Conservation (phyloP, 305 asterid genomes). For the Euphrasia arctica region DNA sequence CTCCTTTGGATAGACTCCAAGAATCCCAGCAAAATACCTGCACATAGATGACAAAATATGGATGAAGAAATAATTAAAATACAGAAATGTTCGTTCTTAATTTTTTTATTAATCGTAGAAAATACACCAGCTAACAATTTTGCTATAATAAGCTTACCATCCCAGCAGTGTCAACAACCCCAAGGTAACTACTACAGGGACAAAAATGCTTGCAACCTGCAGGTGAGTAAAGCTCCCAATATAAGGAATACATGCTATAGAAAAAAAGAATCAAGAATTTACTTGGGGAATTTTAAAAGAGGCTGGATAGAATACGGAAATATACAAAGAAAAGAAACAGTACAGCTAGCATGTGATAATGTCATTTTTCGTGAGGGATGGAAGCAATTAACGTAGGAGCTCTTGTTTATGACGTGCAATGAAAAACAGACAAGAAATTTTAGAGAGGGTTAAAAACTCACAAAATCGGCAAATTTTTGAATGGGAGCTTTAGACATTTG, state of each 20-base stretch:
- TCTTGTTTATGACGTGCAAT: slow-evolving; percentile 8
- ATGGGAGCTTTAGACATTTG: slow-evolving; percentile 99
- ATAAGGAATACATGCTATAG: slow-evolving; percentile 28
- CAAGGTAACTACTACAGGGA: slow-evolving; percentile 73
- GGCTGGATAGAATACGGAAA: slow-evolving; percentile 16
- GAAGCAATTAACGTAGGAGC: background rate
- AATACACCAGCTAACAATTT: slow-evolving; percentile 8
- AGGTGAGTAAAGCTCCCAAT: slow-evolving; percentile 27
- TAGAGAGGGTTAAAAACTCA: slow-evolving; percentile 43
- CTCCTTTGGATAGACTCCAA: slow-evolving; percentile 77
- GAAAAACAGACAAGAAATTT: slow-evolving; percentile 16
- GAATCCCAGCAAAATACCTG: slow-evolving; percentile 85
- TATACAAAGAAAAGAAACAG: background rate
- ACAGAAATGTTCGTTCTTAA: slow-evolving; percentile 7
- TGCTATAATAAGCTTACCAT: slow-evolving; percentile 60
- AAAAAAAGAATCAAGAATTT: slow-evolving; percentile 7
- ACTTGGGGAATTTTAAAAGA: slow-evolving; percentile 3
- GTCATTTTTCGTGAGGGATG: background rate
- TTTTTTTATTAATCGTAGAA: slow-evolving; percentile 15
- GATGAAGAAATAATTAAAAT: slow-evolving; percentile 6
- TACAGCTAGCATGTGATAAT: background rate
- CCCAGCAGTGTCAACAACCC: slow-evolving; percentile 77
- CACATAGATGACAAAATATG: slow-evolving; percentile 13
- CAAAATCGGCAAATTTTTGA: slow-evolving; percentile 94
- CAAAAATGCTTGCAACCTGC: slow-evolving; percentile 96